Conservation (phyloP, 345 rosid genomes). For the Erysimum cheiranthoides region DNA sequence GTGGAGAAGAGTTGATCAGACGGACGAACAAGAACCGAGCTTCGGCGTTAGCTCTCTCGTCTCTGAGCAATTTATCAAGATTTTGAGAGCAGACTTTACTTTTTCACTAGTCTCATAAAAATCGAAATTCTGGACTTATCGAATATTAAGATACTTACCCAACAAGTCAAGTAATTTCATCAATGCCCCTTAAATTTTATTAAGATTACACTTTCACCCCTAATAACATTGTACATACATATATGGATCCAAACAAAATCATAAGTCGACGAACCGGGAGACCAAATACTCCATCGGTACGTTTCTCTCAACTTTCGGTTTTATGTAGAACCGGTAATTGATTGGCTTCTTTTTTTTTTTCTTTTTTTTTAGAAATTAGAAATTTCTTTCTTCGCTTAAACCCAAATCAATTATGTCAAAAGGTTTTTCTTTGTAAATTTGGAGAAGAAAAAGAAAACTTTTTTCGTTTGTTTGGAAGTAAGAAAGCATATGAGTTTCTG, state of each 20-base stretch:
- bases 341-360: too few species aligned
- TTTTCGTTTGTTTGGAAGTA: slow-evolving; percentile 1
- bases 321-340: neutral
- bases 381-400: too few species aligned
- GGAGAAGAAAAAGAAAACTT: neutral
- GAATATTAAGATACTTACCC: slow-evolving; percentile 44
- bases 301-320: neutral
- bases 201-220: neutral
- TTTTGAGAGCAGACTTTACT: slow-evolving; percentile 1
- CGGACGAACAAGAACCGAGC: neutral
- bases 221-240: neutral
- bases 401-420: too few species aligned
- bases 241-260: too few species aligned
- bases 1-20: slow-evolving; percentile 11
- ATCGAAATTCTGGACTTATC: slow-evolving; percentile 21
- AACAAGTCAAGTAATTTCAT: slow-evolving; percentile 42
- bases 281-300: neutral
- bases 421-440: neutral
- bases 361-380: too few species aligned
- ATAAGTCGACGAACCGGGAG: neutral
- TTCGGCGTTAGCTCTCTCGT: neutral
- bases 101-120: neutral
- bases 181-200: neutral
- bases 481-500: neutral
- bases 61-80: slow-evolving; percentile 4